phyloP scores from a whole-genome alignment of 2,329 filamentous ascomycete species.

The Cyphellophora europaea region DNA sequence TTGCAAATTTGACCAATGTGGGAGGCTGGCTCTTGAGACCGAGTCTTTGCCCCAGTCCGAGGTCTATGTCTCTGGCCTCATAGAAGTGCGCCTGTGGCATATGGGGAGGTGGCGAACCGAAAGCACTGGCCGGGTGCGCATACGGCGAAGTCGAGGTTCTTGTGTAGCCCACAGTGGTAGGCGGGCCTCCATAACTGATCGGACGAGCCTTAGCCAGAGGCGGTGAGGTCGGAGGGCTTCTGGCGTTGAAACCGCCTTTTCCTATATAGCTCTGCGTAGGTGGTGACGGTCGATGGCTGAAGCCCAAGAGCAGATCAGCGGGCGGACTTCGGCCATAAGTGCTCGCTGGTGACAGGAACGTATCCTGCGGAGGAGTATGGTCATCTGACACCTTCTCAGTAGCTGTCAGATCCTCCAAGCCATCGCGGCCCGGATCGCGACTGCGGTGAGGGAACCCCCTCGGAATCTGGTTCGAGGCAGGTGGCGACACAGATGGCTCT shows the following conservation, averaged over 20 bases:
- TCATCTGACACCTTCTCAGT: conserved; percentile 19
- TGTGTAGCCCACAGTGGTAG: conserved; percentile 20
- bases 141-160: conserved; percentile 21
- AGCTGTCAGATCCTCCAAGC: conserved; percentile 11
- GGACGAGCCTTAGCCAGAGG: conserved; percentile 29
- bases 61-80: conserved; percentile 62
- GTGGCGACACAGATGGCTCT: conserved; percentile 1
- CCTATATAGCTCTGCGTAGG: conserved; percentile 19
- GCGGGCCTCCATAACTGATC: conserved; percentile 31
- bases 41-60: conserved; percentile 41
- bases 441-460: not conserved
- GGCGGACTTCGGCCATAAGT: conserved; percentile 13
- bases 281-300: conserved; percentile 1
- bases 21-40: conserved; percentile 49
- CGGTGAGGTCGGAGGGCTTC: conserved; percentile 34
- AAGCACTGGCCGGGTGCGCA: conserved; percentile 31
- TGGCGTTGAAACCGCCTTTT: conserved; percentile 29
- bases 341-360: conserved; percentile 7
- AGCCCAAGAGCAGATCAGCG: conserved; percentile 10
- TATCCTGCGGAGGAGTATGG: conserved; percentile 15
- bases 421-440: not conserved
- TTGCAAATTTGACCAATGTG: conserved; percentile 8
- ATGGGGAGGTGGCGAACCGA: conserved; percentile 56
- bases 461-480: not conserved
- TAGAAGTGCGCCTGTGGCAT: conserved; percentile 71